phyloP scores from a whole-genome alignment of 2,329 filamentous ascomycete genomes.

The Mariannaea sp. region DNA sequence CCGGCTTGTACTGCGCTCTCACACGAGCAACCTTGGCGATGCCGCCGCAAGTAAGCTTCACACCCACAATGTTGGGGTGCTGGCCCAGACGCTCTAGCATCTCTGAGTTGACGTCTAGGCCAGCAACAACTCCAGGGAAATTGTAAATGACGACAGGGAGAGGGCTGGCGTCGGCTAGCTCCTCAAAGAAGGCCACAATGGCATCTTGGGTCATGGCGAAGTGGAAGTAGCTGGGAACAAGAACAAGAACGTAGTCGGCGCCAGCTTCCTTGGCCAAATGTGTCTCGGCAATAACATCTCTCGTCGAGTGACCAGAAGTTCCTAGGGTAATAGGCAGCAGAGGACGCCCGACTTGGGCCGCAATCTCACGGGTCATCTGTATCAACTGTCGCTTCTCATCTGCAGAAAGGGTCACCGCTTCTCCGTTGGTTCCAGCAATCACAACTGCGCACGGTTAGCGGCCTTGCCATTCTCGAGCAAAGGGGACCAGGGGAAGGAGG shows the following conservation, averaged over 20 bases:
- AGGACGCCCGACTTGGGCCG: slow-evolving; percentile 59
- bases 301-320: slow-evolving; percentile 67
- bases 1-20: slow-evolving; percentile 52
- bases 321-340: slow-evolving; percentile 69
- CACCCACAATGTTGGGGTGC: slow-evolving; percentile 69
- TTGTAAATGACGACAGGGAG: slow-evolving; percentile 74
- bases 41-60: slow-evolving; percentile 75
- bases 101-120: slow-evolving; percentile 70
- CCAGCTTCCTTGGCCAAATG: slow-evolving; percentile 65
- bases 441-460: slow-evolving; percentile 51
- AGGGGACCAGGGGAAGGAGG: no score
- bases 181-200: slow-evolving; percentile 66
- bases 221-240: slow-evolving; percentile 75
- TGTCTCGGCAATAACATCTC: slow-evolving; percentile 68
- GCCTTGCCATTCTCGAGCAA: neutral
- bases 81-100: slow-evolving; percentile 61
- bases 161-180: slow-evolving; percentile 60
- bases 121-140: slow-evolving; percentile 69
- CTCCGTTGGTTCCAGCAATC: slow-evolving; percentile 74
- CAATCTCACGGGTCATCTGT: slow-evolving; percentile 62
- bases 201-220: slow-evolving; percentile 63
- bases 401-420: slow-evolving; percentile 70
- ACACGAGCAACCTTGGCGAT: slow-evolving; percentile 74
- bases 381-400: slow-evolving; percentile 68
- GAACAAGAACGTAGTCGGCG: slow-evolving; percentile 69